Base-by-base conservation (phyloP, 2,329 filamentous ascomycete species). In the Ceratocystis huliohia region DNA sequence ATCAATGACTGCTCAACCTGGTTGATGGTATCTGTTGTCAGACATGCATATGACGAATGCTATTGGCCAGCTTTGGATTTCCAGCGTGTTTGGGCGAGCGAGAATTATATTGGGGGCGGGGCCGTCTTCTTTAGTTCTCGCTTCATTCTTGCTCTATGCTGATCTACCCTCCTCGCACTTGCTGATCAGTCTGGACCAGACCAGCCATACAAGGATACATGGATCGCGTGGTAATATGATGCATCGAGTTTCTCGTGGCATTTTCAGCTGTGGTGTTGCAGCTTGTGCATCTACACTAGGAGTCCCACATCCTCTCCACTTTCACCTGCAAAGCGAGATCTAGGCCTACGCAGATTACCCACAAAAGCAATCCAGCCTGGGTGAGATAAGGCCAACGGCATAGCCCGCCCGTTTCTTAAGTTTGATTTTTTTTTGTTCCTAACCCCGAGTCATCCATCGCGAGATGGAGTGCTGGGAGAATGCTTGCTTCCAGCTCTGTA, bases 151-250 rank as follows among this genome's bases (percentile, higher is more conserved):
- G 5, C 17, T 48, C 45, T 48, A n/a, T 50, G 15, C 46, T 50
- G n/a, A 10, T 50, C n/a, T 8, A 3, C 22, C 22, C 15, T 50
- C 17, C 20, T 20, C 46, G n/a, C n/a, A 13, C 46, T 25, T 7
- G 46, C 46, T 50, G 46, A 10, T 20, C 22, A 10, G 15, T 50
- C 17, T 2, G 6, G n/a, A 25, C 17, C 25, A 57, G 53, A 6
- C 10, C 28, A 57, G 22, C 22, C 3, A 33, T 37, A 37, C 33
- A 37, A 10, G 30, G 15, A n/a, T 57, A 30, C 53, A 57, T 57
- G 53, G 53, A 57, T 57, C 53, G 53, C 53, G 53, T 57, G 53
- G 53, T 22, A 57, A 57, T 57, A 17, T 57, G 53, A 57, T 30
- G 53, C 53, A 57, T 57, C 53, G 22, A 17, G 8, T 57, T 57